A percentile compares a stretch with the other conserved stretches of the same genome.
Evolutionary conservation across 345 rosid genomes (phyloP).

Genomic region (Hibiscus trionum): DNA sequence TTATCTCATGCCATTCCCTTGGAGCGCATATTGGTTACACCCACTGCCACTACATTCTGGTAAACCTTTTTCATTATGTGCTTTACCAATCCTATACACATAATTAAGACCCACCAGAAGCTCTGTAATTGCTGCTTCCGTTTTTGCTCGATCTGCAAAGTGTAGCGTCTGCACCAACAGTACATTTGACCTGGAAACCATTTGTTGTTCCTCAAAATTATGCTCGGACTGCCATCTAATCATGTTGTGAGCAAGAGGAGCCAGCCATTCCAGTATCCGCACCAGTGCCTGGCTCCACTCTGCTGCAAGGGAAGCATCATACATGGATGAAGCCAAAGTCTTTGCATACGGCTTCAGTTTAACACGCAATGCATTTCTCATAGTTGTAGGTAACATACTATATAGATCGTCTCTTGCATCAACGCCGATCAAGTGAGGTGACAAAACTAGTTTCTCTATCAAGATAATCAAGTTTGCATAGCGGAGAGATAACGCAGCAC

Average conservation of each 20-base stretch:
- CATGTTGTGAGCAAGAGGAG: slow-evolving; percentile 53
- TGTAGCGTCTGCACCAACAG: slow-evolving; percentile 55
- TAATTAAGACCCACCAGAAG: slow-evolving; percentile 58
- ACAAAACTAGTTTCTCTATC: slow-evolving; percentile 44
- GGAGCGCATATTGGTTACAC: too few species aligned
- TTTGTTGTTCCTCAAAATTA: slow-evolving; percentile 44
- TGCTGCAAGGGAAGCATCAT: slow-evolving; percentile 35
- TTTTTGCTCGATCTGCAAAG: slow-evolving; percentile 51
- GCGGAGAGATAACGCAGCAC: slow-evolving; percentile 51
- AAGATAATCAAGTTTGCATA: slow-evolving; percentile 48
- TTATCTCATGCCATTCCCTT: slow-evolving; percentile 3
- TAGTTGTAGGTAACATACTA: slow-evolving; percentile 40
- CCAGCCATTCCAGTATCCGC: slow-evolving; percentile 47
- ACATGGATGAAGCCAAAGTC: slow-evolving; percentile 24
- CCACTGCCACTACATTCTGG: slow-evolving; percentile 5
- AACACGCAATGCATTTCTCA: slow-evolving; percentile 32
- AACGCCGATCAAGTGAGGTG: slow-evolving; percentile 38
- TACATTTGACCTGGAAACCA: slow-evolving; percentile 34
- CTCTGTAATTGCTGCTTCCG: slow-evolving; percentile 55
- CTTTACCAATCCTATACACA: slow-evolving; percentile 29
- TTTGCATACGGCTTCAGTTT: slow-evolving; percentile 33
- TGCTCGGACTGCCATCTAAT: slow-evolving; percentile 54
- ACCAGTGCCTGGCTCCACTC: slow-evolving; percentile 37
- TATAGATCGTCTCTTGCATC: slow-evolving; percentile 48
- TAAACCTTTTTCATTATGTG: slow-evolving; percentile 11